Evolutionary conservation across 2,329 filamentous ascomycete genomes (phyloP).

Genomic region (Colletotrichum sidae): DNA sequence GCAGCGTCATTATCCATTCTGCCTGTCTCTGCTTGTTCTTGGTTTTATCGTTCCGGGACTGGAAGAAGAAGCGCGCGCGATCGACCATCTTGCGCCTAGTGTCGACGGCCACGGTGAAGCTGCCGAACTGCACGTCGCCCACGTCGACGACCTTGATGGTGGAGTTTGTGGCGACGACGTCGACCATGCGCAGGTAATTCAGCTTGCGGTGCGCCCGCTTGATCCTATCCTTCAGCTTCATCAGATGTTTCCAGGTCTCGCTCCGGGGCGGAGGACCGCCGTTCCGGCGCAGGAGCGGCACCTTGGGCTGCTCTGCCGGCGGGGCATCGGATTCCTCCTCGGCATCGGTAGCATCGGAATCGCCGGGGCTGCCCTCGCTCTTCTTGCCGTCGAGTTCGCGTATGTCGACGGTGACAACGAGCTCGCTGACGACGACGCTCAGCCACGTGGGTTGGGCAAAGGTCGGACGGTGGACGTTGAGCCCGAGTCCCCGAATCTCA

Average conservation of each 20-base stretch:
- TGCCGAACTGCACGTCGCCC: constrained; percentile 86
- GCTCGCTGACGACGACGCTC: constrained; percentile 87
- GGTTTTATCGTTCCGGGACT: constrained; percentile 71
- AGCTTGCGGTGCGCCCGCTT: constrained; percentile 89
- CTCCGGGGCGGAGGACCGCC: constrained; percentile 61
- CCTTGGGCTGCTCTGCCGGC: constrained; percentile 23
- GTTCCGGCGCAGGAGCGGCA: constrained; percentile 42
- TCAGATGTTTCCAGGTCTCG: constrained; percentile 85
- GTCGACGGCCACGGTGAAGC: constrained; percentile 87
- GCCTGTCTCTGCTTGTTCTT: constrained; percentile 75
- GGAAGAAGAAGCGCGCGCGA: constrained; percentile 87
- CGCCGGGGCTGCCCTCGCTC: constrained; percentile 45
- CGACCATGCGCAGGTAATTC: constrained; percentile 88
- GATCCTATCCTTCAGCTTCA: constrained; percentile 82
- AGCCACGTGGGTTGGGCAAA: constrained; percentile 98
- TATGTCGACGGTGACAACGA: constrained; percentile 86
- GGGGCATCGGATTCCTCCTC: constrained; percentile 32
- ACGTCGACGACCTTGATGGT: constrained; percentile 82
- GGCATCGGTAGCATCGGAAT: constrained; percentile 42
- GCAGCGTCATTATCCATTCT: constrained; percentile 91
- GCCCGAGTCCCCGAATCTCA: constrained; percentile 87
- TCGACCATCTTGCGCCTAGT: constrained; percentile 93
- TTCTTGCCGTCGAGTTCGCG: constrained; percentile 70
- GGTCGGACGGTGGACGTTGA: constrained; percentile 91
- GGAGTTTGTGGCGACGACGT: constrained; percentile 86